Evolutionary conservation across 1,284 basidiomycete genomes (phyloP).

Genomic region (Apiotrichum akiyoshidainum): DNA sequence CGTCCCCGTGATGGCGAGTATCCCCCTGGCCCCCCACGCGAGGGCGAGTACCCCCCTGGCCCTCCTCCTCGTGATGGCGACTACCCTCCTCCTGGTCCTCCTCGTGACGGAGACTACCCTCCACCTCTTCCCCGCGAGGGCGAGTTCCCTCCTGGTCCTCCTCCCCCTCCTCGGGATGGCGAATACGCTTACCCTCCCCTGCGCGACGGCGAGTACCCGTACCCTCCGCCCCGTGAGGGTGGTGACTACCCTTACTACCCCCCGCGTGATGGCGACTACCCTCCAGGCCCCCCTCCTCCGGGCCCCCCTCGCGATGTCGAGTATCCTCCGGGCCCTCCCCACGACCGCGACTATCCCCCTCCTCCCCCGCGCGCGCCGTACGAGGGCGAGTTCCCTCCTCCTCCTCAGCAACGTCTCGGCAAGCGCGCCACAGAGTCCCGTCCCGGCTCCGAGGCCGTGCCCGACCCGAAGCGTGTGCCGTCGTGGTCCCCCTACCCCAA

Average conservation of each 20-base stretch:
- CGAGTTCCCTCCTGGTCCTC: background rate
- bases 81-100: conserved; percentile 1
- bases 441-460: conserved; percentile 1
- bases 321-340: background rate
- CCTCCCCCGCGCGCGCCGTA: background rate
- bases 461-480: conserved; percentile 15
- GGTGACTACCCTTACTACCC: background rate
- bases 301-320: background rate
- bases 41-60: background rate
- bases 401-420: conserved; percentile 11
- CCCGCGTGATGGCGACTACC: background rate
- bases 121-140: background rate
- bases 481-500: conserved; percentile 16
- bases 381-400: background rate
- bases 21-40: conserved; percentile 1
- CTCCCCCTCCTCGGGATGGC: background rate
- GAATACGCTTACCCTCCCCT: background rate
- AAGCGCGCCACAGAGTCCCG: conserved; percentile 17
- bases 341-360: background rate
- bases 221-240: background rate
- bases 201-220: background rate
- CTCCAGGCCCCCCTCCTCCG: background rate
- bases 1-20: conserved; percentile 5
- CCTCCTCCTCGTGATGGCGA: background rate
- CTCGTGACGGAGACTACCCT: conserved; percentile 1